Base-by-base conservation (phyloP, 495 filamentous ascomycete genomes). In the Acidiella bohemica region DNA sequence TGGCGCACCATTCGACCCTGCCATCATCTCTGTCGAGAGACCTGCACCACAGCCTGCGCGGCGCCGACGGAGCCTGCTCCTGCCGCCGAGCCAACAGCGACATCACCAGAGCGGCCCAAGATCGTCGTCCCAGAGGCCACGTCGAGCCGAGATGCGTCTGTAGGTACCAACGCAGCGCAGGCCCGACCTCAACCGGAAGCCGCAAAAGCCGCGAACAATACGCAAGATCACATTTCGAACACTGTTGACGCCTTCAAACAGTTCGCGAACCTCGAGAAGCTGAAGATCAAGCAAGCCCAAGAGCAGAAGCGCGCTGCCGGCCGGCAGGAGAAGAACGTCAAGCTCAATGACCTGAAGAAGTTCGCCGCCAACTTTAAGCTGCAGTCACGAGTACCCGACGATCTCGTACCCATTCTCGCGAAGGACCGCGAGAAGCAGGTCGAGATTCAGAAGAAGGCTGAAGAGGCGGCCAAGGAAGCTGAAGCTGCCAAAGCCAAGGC, bases 321-420 rank as follows among this genome's bases (percentile, higher is more conserved):
- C 5, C 66, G 68, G 10, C 65, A 76, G 37, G 80, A 95, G 49
- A 90, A 92, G 54, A 81, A 81, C 44, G 70, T 86, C 48, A 95
- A 92, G 63, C 57, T 99, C 39, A 87, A 81, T 42, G 90, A 99
- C 54, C 63, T 99, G 41, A 87, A 86, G 71, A 93, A 85, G 48
- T 99, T 99, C 53, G 83, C 92, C 0, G 66, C 79, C 52, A 90
- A 69, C 59, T 99, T 99, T 67, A 95, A 94, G 59, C 72, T 99
- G 1, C 72, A 76, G 9, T 93, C 85, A 1, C 84, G 84, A 8
- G 85, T 99, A 7, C 90, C 90, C 5, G 75, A 74, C 44, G 90
- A 99, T 59, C 61, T 99, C 32, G 82, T 99, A 17, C 76, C 82
- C 2, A 99, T 99, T 46, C 77, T 99, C 30, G 87, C 90, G 16